Conservation (phyloP, 352 stramenopile species). For the Globisporangium cylindrosporum region DNA sequence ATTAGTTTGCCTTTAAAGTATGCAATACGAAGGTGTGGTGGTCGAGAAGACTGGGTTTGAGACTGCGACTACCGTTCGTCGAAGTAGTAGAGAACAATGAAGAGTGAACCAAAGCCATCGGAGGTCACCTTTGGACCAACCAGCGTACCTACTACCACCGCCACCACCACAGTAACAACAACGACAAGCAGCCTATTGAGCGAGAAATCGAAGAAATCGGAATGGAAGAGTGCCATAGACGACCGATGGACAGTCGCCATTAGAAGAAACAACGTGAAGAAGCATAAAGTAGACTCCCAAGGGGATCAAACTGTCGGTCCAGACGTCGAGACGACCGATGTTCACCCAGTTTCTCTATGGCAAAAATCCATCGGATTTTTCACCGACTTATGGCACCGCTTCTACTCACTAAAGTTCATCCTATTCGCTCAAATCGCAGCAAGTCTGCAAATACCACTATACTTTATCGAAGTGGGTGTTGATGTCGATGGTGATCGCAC, state of each 20-base stretch:
- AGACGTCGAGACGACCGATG: no score
- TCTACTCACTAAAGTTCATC: no score
- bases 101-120: neutral
- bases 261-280: neutral
- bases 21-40: neutral
- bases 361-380: no score
- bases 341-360: no score
- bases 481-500: neutral
- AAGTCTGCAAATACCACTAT: neutral
- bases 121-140: neutral
- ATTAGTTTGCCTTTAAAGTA: neutral
- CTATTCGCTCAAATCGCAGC: no score
- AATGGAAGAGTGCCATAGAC: neutral
- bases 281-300: neutral
- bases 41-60: neutral
- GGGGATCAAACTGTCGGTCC: no score
- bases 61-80: neutral
- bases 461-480: neutral
- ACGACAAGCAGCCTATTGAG: neutral
- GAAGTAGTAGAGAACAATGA: neutral
- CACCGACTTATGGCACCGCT: no score
- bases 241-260: neutral
- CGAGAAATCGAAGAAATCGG: neutral
- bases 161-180: no score
- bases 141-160: neutral